Base-by-base conservation (phyloP, 345 rosid genomes). In the Salix koriyanagi region DNA sequence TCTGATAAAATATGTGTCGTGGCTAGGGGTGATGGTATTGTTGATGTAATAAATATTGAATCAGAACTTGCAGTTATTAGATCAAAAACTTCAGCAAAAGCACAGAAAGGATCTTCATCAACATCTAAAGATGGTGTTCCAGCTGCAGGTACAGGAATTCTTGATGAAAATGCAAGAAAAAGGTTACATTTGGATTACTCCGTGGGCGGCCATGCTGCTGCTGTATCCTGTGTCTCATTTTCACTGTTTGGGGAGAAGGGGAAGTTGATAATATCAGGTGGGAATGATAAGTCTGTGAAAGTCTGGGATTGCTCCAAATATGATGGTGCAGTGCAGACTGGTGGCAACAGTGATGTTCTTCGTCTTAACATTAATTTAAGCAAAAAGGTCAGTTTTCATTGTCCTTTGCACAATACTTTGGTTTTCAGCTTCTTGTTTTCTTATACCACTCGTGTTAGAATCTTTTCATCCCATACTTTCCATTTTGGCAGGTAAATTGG, bases 11-110 rank as follows among this genome's bases (percentile, higher is more conserved):
- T 91, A 75, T 93, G 97, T 66, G 91, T 75, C 3, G 90, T 91
- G 58, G 99, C 91, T 67, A 89, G 90, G 80, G 99, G 98, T 42
- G 98, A 96, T 83, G 97, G 99, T 23, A 81, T 73, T 74, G 84
- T 90, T 32, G 88, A 90, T 75, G 86, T 93, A 79, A 90, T 95
- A 52, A 79, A 90, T 65, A 78, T 89, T 60, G 97, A 91, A 83
- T 81, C 90, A 34, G 96, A 93, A 76, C 88, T 91, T 71, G 73
- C 88, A 39, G 67, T 84, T 71, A 75, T 13, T 4, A 85, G 71
- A 76, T 75, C 87, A 52, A 92, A 81, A 80, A 72, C 46, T 75
- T 77, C 85, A 9, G 25, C 73, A 61, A 89, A 86, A 77, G 70
- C 85, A 10, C 80, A 75, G 56, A 90, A 90, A 83, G 99, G 88